Conservation (phyloP, 768 basidiomycete species). For the Podaxis mareebaensis region DNA sequence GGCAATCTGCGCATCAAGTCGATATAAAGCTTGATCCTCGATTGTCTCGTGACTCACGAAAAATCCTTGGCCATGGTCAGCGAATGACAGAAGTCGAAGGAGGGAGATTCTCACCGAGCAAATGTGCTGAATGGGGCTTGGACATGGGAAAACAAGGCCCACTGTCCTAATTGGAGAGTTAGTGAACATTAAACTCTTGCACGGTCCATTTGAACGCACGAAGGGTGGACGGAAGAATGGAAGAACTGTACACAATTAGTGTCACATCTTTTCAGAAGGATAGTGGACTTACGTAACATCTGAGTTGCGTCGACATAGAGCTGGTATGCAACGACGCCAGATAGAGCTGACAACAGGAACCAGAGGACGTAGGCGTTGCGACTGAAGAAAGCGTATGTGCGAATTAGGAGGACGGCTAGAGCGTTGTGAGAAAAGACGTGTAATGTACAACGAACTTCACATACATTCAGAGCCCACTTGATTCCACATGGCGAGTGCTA, state of each 20-base stretch:
- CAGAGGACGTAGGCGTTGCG: constrained; percentile 68
- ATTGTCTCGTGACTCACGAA: constrained; percentile 44
- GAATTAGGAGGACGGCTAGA: constrained; percentile 74
- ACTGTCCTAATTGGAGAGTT: constrained; percentile 31
- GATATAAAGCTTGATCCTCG: constrained; percentile 4
- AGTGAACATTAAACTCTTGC: not conserved
- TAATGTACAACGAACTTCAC: constrained; percentile 23
- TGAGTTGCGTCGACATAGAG: constrained; percentile 77
- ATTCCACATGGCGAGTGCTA: constrained; percentile 84
- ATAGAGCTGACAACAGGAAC: constrained; percentile 63
- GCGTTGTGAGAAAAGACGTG: constrained; percentile 21
- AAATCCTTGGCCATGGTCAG: constrained; percentile 41
- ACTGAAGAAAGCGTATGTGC: constrained; percentile 86
- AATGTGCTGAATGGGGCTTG: constrained; percentile 80
- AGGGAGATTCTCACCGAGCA: constrained; percentile 56
- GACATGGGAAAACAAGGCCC: constrained; percentile 83
- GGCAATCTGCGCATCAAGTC: constrained; percentile 55
- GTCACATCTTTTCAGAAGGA: not conserved
- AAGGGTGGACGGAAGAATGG: constrained; percentile 65
- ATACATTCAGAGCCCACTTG: constrained; percentile 80
- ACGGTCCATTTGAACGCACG: constrained; percentile 34
- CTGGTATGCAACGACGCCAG: constrained; percentile 78
- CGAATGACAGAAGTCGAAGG: constrained; percentile 13
- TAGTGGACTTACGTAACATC: constrained; percentile 61
- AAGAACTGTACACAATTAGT: constrained; percentile 44